Evolutionary conservation across 2,329 filamentous ascomycete genomes (phyloP).

Genomic region (Xylariomycetidae sp.): DNA sequence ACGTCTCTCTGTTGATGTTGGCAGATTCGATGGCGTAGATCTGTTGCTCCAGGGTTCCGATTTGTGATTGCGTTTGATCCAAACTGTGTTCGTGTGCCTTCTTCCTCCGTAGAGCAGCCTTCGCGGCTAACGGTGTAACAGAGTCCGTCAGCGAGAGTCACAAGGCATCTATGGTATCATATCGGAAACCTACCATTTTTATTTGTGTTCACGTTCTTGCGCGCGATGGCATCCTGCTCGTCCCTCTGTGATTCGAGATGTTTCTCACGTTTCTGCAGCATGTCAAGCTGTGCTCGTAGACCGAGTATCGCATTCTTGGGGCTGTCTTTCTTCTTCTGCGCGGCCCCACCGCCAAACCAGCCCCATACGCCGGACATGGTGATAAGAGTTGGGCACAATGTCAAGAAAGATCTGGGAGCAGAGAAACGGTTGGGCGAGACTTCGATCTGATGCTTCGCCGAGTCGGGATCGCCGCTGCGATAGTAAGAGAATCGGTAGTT

Average conservation of each 20-base stretch:
- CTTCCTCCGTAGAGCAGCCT: conserved; percentile 86
- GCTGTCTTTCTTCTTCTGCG: conserved; percentile 84
- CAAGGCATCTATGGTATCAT: no score
- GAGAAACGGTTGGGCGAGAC: no score
- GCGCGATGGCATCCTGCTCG: conserved; percentile 82
- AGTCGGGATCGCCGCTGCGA: no score
- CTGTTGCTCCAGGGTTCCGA: conserved; percentile 88
- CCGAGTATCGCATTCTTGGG: conserved; percentile 95
- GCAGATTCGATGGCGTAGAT: conserved; percentile 96
- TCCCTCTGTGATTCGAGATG: conserved; percentile 89
- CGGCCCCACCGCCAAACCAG: conserved; percentile 84
- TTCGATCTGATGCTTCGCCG: no score
- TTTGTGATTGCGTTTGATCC: conserved; percentile 85
- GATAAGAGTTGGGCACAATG: no score
- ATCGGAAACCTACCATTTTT: conserved; percentile 75
- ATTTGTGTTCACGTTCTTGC: conserved; percentile 84
- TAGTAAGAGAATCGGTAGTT: no score
- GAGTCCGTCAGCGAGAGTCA: no score
- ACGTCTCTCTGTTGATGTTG: conserved; percentile 97
- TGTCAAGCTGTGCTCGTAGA: conserved; percentile 84
- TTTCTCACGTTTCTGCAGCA: conserved; percentile 94
- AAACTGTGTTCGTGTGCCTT: conserved; percentile 89
- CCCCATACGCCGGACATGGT: conserved; percentile 69
- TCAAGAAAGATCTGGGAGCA: no score
- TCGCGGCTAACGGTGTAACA: conserved; percentile 67